Conservation (phyloP, 139 green algal genomes). For the Chlorella sp. region DNA sequence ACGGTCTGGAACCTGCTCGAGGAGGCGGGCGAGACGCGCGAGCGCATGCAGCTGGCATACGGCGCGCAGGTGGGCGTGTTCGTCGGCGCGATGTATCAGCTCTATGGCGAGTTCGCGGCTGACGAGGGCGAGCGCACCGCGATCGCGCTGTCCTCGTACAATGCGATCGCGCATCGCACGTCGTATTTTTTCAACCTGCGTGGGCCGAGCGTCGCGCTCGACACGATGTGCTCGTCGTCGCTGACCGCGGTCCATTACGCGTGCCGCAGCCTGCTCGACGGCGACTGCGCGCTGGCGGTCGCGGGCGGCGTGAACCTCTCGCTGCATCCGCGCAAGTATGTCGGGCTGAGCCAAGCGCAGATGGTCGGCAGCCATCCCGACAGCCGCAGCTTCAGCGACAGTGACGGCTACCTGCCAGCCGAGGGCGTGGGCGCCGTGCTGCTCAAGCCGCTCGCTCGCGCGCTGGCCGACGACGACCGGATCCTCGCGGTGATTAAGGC, state of each 20-base stretch:
- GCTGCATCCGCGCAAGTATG: conserved; percentile 27
- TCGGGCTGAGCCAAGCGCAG: conserved; percentile 32
- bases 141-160: too few relatives aligned
- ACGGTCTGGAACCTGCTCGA: too few relatives aligned
- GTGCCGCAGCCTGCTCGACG: conserved; percentile 13
- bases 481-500: too few relatives aligned
- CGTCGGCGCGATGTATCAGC: too few relatives aligned
- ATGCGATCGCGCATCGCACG: conserved; percentile 48
- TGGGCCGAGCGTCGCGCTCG: conserved; percentile 36
- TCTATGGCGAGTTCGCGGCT: too few relatives aligned
- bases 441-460: too few relatives aligned
- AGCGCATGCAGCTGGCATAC: too few relatives aligned
- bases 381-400: conserved; percentile 67
- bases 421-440: too few relatives aligned
- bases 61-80: too few relatives aligned
- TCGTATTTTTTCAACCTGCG: conserved; percentile 44
- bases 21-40: too few relatives aligned
- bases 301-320: conserved; percentile 43
- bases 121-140: too few relatives aligned
- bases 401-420: conserved; percentile 76
- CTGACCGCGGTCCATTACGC: conserved; percentile 38
- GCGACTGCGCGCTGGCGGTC: conserved; percentile 22
- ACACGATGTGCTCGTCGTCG: conserved; percentile 53
- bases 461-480: too few relatives aligned
- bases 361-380: conserved; percentile 64